Evolutionary conservation across 129 eudicot species (phyloP).

Genomic region (Artemisia annua): DNA sequence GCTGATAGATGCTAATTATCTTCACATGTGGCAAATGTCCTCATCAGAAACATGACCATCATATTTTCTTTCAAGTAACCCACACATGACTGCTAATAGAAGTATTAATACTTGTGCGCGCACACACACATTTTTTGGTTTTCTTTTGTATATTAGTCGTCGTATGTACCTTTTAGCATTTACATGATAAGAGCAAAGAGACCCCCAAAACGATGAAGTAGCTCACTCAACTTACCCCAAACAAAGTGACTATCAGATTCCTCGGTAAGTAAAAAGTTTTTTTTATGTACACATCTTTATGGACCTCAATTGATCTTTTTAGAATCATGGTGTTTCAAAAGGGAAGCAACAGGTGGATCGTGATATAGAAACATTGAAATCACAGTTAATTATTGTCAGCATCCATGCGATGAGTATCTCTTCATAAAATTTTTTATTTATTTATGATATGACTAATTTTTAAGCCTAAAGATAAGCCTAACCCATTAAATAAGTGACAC

Average conservation of each 20-base stretch:
- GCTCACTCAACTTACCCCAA: constrained; percentile 78
- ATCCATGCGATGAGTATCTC: constrained; percentile 59
- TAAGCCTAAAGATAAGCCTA: too few species aligned
- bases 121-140: too few species aligned
- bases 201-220: constrained; percentile 83
- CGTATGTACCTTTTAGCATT: too few species aligned
- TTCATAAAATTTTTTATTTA: neutral
- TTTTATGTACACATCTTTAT: constrained; percentile 8
- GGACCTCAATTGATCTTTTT: constrained; percentile 4
- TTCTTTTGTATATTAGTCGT: too few species aligned
- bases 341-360: constrained; percentile 90
- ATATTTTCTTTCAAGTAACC: too few species aligned
- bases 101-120: too few species aligned
- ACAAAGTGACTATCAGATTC: constrained; percentile 87
- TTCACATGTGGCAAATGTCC: too few species aligned
- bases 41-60: too few species aligned
- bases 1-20: too few species aligned
- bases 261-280: constrained; percentile 61
- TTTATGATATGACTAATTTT: too few species aligned
- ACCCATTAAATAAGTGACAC: too few species aligned
- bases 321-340: constrained; percentile 45
- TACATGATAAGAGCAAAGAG: constrained; percentile 84
- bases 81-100: too few species aligned
- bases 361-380: constrained; percentile 77
- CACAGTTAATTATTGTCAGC: constrained; percentile 64